Conservation (phyloP, 1,284 basidiomycete genomes). For the Cerrena zonata region DNA sequence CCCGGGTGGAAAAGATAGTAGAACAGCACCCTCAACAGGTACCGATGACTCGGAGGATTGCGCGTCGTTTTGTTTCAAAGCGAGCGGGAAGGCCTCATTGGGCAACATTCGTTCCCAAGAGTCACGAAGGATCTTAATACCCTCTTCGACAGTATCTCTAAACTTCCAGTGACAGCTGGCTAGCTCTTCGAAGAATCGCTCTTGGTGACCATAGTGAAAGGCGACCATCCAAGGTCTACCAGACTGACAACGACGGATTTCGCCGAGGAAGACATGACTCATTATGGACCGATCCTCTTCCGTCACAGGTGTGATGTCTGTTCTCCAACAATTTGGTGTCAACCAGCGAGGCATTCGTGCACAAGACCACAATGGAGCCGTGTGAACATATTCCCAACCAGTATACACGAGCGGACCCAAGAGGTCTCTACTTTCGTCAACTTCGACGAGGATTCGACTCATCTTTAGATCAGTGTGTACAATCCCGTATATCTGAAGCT, state of each 20-base stretch:
- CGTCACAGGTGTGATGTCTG: slow-evolving; percentile 7
- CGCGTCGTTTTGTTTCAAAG: slow-evolving; percentile 9
- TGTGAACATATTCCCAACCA: slow-evolving; percentile 23
- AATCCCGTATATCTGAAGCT: slow-evolving; percentile 17
- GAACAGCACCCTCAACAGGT: too few relatives aligned
- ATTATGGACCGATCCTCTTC: slow-evolving; percentile 14
- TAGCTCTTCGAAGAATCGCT: slow-evolving; percentile 25
- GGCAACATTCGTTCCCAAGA: slow-evolving; percentile 20
- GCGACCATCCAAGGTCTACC: slow-evolving; percentile 17
- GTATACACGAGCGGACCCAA: slow-evolving; percentile 14
- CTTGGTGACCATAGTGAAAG: slow-evolving; percentile 18
- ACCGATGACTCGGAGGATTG: not conserved
- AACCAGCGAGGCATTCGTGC: slow-evolving; percentile 25
- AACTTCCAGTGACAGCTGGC: slow-evolving; percentile 20
- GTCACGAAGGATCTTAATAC: slow-evolving; percentile 15
- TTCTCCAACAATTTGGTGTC: slow-evolving; percentile 14
- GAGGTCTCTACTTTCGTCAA: slow-evolving; percentile 11
- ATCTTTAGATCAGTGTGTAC: slow-evolving; percentile 22
- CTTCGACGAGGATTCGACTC: slow-evolving; percentile 20
- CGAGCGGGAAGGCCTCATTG: slow-evolving; percentile 17
- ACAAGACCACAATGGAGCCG: slow-evolving; percentile 24
- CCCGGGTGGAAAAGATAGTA: too few relatives aligned
- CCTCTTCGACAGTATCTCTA: slow-evolving; percentile 17
- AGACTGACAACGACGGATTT: not conserved
- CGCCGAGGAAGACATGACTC: slow-evolving; percentile 13